Conservation (phyloP, 202 grass and related monocot species). For the Tripidium arundinaceum region DNA sequence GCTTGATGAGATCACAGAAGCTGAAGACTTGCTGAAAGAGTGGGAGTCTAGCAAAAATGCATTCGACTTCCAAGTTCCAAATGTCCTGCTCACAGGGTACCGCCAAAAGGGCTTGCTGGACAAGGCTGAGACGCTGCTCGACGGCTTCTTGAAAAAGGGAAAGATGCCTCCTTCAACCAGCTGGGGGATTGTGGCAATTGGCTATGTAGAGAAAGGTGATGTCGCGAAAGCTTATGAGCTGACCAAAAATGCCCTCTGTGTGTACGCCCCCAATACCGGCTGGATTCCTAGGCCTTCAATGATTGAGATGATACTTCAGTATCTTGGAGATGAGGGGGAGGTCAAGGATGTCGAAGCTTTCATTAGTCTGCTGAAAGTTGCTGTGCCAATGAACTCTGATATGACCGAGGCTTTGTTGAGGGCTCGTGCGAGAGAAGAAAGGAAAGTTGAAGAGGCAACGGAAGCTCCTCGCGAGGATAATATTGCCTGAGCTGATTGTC, state of each 20-base stretch:
- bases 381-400: constrained; percentile 46
- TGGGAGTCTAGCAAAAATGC: constrained; percentile 63
- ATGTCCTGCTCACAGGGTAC: constrained; percentile 68
- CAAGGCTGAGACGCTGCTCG: constrained; percentile 57
- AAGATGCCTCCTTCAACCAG: constrained; percentile 60
- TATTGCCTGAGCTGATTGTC: background rate
- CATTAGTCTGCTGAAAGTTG: constrained; percentile 58
- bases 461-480: background rate
- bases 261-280: constrained; percentile 42
- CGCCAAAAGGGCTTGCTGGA: constrained; percentile 55
- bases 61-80: constrained; percentile 61
- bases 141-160: constrained; percentile 55
- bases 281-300: constrained; percentile 56
- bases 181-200: constrained; percentile 67
- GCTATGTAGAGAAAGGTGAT: constrained; percentile 57
- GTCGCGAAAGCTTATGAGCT: constrained; percentile 59
- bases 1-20: constrained; percentile 59
- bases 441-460: constrained; percentile 26
- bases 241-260: constrained; percentile 59
- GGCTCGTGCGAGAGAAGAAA: constrained; percentile 44
- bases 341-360: constrained; percentile 62
- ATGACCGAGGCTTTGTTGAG: constrained; percentile 64
- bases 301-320: constrained; percentile 56
- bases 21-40: constrained; percentile 76
- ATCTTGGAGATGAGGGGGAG: constrained; percentile 51